A percentile compares a stretch with the other conserved stretches of the same genome.
phyloP scores from a whole-genome alignment of 371 early-diverging fungal genomes.

The Rhizopus arrhizus region DNA sequence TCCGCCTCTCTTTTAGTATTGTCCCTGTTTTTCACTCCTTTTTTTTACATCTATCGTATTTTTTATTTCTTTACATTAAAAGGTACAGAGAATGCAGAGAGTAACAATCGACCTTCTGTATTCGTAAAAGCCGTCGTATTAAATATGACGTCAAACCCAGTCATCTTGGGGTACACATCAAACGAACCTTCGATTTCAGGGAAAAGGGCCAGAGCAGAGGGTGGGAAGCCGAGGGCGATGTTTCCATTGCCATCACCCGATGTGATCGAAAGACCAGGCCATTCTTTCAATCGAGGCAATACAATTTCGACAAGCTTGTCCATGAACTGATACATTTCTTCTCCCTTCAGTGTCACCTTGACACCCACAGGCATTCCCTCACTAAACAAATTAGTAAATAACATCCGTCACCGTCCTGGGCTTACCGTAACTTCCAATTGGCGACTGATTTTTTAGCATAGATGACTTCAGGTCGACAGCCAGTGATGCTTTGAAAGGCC shows the following conservation, averaged over 20 bases:
- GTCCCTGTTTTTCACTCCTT: too few relatives aligned
- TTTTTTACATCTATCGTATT: too few relatives aligned
- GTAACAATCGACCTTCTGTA: conserved; percentile 78
- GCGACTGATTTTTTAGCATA: conserved; percentile 83
- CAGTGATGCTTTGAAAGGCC: conserved; percentile 90
- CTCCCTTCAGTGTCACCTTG: conserved; percentile 77
- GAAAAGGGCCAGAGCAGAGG: conserved; percentile 86
- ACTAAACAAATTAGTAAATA: conserved; percentile 25
- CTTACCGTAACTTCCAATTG: conserved; percentile 79
- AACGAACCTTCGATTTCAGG: conserved; percentile 96
- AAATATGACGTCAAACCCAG: conserved; percentile 84
- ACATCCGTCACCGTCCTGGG: too few relatives aligned
- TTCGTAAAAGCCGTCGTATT: conserved; percentile 84
- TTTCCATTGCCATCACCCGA: conserved; percentile 85
- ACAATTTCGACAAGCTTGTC: conserved; percentile 94
- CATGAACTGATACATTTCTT: conserved; percentile 90
- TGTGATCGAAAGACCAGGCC: conserved; percentile 76
- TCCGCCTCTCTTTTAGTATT: too few relatives aligned
- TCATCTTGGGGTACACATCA: conserved; percentile 88
- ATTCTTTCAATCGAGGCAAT: conserved; percentile 92
- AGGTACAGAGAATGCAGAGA: conserved; percentile 91
- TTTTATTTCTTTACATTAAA: conserved; percentile 50
- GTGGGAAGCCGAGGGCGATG: conserved; percentile 82
- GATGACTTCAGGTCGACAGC: conserved; percentile 77
- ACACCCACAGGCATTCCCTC: conserved; percentile 90